Evolutionary conservation across 257 asterid genomes (phyloP).

Genomic region (Forsythia viridissima): DNA sequence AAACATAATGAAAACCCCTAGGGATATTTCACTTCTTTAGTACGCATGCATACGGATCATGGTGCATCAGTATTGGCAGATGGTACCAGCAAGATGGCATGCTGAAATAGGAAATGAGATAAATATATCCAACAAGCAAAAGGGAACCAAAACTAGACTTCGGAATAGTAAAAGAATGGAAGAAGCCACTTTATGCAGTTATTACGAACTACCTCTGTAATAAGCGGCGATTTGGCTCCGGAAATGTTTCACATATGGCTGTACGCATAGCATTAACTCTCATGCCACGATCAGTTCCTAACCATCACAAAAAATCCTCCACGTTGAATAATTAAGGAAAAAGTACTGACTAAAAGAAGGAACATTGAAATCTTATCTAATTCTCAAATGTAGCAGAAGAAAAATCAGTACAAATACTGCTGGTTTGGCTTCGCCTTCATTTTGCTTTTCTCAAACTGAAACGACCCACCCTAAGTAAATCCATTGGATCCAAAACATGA

Average conservation of each 20-base stretch:
- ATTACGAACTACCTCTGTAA: conserved; percentile 66
- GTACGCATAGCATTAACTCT: conserved; percentile 82
- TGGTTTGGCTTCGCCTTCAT: background rate
- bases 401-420: background rate
- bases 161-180: conserved; percentile 9
- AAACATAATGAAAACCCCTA: background rate
- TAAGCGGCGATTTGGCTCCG: conserved; percentile 96
- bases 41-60: background rate
- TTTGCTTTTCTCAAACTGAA: conserved; percentile 1
- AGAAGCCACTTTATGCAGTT: background rate
- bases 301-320: conserved; percentile 28
- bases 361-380: background rate
- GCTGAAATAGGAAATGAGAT: background rate
- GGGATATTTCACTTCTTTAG: background rate
- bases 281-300: conserved; percentile 84
- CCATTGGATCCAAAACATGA: background rate
- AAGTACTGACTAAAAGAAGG: conserved; percentile 2
- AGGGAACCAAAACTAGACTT: conserved; percentile 14
- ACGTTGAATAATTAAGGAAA: conserved; percentile 5
- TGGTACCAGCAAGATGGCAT: conserved; percentile 7
- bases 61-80: conserved; percentile 2
- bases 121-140: conserved; percentile 7
- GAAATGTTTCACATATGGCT: conserved; percentile 97
- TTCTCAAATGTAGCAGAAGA: background rate
- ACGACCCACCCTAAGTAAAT: background rate